These are phyloP conservation scores for Singerocomus inundabilis DNA, from an alignment of 1,284 basidiomycete species.

Conservation along the genomic window DNA sequence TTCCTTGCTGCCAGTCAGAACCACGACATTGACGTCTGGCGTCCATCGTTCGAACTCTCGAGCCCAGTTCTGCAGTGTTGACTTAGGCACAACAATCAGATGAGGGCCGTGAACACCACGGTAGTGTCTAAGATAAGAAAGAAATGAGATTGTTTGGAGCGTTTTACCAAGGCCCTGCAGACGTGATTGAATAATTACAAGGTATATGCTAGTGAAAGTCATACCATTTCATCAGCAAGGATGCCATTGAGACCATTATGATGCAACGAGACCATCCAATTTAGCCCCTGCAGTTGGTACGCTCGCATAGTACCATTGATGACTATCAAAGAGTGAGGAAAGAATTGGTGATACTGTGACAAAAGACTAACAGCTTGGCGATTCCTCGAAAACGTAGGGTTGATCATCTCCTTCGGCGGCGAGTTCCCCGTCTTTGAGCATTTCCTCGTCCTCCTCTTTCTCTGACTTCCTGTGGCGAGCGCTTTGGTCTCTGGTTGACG, in stretches of 20 bases:
- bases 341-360: too few relatives aligned
- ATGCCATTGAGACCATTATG: slow-evolving; percentile 90
- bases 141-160: slow-evolving; percentile 91
- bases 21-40: slow-evolving; percentile 89
- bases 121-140: slow-evolving; percentile 93
- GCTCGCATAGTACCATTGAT: slow-evolving; percentile 91
- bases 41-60: slow-evolving; percentile 99
- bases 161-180: slow-evolving; percentile 43
- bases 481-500: slow-evolving; percentile 57
- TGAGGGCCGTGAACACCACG: slow-evolving; percentile 97
- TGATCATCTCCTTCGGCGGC: slow-evolving; percentile 81
- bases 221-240: slow-evolving; percentile 88
- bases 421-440: slow-evolving; percentile 84
- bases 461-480: slow-evolving; percentile 92
- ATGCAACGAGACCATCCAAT: slow-evolving; percentile 94
- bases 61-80: slow-evolving; percentile 96
- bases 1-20: slow-evolving; percentile 90
- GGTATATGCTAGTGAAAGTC: slow-evolving; percentile 3
- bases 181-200: too few relatives aligned
- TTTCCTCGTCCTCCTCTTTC: slow-evolving; percentile 97
- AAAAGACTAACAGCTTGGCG: slow-evolving; percentile 73
- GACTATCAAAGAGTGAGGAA: slow-evolving; percentile 45
- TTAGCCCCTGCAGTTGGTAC: slow-evolving; percentile 92
- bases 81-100: slow-evolving; percentile 92
- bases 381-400: slow-evolving; percentile 90